These are phyloP conservation scores for Monosporascus ibericus DNA, from an alignment of 2,329 filamentous ascomycete species.

Conservation along the genomic window DNA sequence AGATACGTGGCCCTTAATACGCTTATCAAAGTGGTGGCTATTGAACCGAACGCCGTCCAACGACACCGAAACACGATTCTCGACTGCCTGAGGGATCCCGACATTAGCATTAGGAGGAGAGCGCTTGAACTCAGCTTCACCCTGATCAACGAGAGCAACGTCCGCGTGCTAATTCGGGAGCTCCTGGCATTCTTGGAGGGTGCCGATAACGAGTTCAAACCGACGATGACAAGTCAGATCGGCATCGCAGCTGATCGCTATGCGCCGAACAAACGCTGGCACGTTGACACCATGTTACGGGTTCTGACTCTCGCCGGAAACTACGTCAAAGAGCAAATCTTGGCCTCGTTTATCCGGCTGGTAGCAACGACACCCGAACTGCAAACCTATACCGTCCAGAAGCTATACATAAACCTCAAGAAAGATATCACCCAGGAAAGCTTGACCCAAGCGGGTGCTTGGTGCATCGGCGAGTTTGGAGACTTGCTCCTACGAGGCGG, in stretches of 20 bases:
- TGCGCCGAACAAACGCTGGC: conserved; percentile 96
- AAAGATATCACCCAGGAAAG: conserved; percentile 98
- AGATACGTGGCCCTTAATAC: conserved; percentile 97
- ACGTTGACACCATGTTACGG: conserved; percentile 94
- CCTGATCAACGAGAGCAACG: conserved; percentile 93
- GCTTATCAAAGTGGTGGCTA: conserved; percentile 93
- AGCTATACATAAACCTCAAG: conserved; percentile 83
- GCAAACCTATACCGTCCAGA: conserved; percentile 94
- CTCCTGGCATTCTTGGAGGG: conserved; percentile 92
- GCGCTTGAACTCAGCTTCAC: conserved; percentile 98
- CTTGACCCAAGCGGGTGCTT: conserved; percentile 84
- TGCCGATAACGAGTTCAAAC: conserved; percentile 97
- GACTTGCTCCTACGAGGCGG: conserved; percentile 84
- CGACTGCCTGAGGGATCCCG: conserved; percentile 90
- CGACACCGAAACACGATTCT: conserved; percentile 95
- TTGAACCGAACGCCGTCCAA: conserved; percentile 96
- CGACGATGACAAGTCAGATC: conserved; percentile 96
- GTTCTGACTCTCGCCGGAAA: conserved; percentile 91
- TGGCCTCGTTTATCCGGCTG: conserved; percentile 92
- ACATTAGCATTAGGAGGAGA: conserved; percentile 93
- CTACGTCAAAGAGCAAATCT: conserved; percentile 94
- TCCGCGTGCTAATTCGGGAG: conserved; percentile 87
- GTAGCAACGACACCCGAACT: conserved; percentile 92
- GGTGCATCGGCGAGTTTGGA: conserved; percentile 97
- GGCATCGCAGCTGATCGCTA: conserved; percentile 94